Conservation (phyloP, 192 early-diverging fungal species). For the Phycomyces nitens region DNA sequence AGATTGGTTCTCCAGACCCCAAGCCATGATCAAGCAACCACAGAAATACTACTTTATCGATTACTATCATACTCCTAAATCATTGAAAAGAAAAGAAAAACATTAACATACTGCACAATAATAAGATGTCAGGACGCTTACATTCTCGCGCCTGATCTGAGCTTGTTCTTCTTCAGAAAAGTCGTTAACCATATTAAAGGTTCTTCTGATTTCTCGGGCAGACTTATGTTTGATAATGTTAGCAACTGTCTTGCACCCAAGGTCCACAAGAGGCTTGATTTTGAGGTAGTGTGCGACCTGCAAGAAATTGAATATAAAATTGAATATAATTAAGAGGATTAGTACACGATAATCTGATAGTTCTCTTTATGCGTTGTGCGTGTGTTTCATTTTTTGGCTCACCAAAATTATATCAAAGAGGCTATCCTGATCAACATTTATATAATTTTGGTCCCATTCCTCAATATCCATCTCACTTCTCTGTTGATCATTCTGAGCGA, state of each 20-base stretch:
- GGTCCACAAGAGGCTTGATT: conserved; percentile 92
- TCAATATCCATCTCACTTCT: conserved; percentile 70
- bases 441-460: conserved; percentile 77
- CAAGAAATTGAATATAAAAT: neutral
- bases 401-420: conserved; percentile 75
- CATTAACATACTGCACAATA: no score
- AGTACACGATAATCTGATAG: neutral
- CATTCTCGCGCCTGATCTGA: conserved; percentile 80
- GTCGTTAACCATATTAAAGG: conserved; percentile 95
- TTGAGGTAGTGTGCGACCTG: conserved; percentile 87
- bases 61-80: conserved; percentile 40
- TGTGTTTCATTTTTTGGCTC: neutral
- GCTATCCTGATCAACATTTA: conserved; percentile 76
- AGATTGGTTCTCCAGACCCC: no score
- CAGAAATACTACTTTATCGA: conserved; percentile 17
- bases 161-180: conserved; percentile 96
- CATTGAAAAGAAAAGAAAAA: conserved; percentile 5
- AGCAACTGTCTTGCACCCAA: conserved; percentile 97
- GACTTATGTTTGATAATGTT: conserved; percentile 96
- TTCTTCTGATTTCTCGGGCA: conserved; percentile 88
- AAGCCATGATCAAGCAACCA: neutral
- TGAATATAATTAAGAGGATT: no score
- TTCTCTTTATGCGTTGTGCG: neutral
- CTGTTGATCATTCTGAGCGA: conserved; percentile 49
- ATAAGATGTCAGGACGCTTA: no score